These are phyloP conservation scores for Asterella californica DNA, from an alignment of 225 moss, liverwort and hornwort genomes.

Conservation along the genomic window DNA sequence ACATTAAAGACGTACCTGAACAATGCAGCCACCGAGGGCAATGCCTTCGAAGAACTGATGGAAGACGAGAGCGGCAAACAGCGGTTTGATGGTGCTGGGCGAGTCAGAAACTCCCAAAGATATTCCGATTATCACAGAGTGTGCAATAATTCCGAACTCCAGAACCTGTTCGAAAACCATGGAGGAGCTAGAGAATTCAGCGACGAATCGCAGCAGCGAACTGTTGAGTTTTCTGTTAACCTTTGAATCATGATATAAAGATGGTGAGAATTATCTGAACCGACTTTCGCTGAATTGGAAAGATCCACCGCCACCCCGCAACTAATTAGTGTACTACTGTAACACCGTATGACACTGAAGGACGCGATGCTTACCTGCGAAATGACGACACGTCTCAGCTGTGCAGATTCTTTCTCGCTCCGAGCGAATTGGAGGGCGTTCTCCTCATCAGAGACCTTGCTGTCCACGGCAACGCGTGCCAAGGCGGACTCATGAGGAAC, in stretches of 20 bases:
- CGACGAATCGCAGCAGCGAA: too few relatives aligned
- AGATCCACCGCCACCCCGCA: too few relatives aligned
- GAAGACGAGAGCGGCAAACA: slow-evolving; percentile 79
- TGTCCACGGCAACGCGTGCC: not conserved
- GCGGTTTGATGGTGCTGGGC: slow-evolving; percentile 70
- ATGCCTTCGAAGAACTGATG: slow-evolving; percentile 97
- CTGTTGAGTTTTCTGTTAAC: not conserved
- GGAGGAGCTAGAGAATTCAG: not conserved
- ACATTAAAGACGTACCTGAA: slow-evolving; percentile 48
- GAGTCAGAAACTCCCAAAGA: slow-evolving; percentile 77
- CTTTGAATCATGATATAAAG: not conserved
- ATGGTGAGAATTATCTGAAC: too few relatives aligned
- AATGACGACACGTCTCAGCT: slow-evolving; percentile 24
- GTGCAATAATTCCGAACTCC: slow-evolving; percentile 83
- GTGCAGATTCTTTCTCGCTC: not conserved
- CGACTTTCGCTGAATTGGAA: too few relatives aligned
- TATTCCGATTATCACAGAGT: slow-evolving; percentile 87
- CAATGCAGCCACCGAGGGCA: slow-evolving; percentile 86
- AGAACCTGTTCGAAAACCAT: slow-evolving; percentile 57
- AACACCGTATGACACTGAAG: too few relatives aligned
- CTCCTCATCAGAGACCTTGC: not conserved
- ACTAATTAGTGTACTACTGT: too few relatives aligned
- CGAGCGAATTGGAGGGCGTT: not conserved
- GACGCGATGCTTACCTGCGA: slow-evolving; percentile 10
- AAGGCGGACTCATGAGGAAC: not conserved